Evolutionary conservation across 2,329 filamentous ascomycete genomes (phyloP).

Genomic region (Teratosphaeria viscida): DNA sequence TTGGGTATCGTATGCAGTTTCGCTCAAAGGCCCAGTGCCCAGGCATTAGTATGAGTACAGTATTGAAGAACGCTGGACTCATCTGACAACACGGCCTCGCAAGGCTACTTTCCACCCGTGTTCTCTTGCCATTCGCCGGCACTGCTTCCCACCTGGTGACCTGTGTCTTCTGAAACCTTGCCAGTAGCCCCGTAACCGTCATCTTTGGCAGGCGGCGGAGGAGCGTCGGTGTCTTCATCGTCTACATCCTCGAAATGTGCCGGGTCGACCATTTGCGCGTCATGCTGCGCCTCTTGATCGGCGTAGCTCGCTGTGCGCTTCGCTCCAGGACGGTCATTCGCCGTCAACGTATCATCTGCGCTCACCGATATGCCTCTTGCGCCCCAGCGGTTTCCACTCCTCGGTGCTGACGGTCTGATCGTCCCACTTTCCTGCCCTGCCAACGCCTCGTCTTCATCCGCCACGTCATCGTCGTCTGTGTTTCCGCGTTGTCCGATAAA

Average conservation of each 20-base stretch:
- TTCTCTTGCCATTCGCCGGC: conserved; percentile 20
- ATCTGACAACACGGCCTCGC: background rate
- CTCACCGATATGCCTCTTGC: conserved; percentile 48
- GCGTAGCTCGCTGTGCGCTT: background rate
- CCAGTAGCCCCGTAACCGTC: background rate
- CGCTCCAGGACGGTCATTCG: conserved; percentile 13
- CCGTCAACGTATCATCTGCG: conserved; percentile 43
- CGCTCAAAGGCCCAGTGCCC: background rate
- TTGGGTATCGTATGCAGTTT: background rate
- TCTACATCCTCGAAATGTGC: conserved; percentile 38
- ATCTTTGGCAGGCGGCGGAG: conserved; percentile 23
- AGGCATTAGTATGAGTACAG: background rate
- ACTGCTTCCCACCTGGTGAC: conserved; percentile 13
- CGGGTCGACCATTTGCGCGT: conserved; percentile 34
- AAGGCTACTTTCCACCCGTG: background rate
- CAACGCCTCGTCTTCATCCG: conserved; percentile 50
- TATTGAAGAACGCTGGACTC: background rate
- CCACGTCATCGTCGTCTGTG: conserved; percentile 40
- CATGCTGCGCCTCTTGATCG: conserved; percentile 5
- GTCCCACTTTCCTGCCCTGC: conserved; percentile 26
- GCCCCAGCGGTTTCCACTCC: conserved; percentile 40
- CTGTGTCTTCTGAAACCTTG: conserved; percentile 2
- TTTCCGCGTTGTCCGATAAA: conserved; percentile 53
- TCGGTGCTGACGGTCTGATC: conserved; percentile 12
- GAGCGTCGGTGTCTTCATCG: conserved; percentile 29